Evolutionary conservation across 2,329 filamentous ascomycete genomes (phyloP), one percentile per base, ranked within the genome.

Genomic region (Colletotrichum graminicola): DNA sequence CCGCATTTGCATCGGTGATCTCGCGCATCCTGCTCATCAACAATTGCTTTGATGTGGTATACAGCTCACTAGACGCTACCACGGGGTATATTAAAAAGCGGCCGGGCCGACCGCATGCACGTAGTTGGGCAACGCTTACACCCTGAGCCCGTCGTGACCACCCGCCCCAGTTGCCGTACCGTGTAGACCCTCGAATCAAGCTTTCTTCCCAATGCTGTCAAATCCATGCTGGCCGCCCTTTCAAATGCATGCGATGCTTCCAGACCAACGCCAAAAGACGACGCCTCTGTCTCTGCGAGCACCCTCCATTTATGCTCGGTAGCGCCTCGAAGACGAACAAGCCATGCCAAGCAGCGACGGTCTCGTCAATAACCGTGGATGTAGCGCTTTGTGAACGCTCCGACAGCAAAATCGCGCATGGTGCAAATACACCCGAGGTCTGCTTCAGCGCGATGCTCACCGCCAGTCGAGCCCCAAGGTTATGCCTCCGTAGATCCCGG

Each of bases 201-300:
- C 39, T 64, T 43, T 39, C n/a, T 41, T 32, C 61, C 49, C 21
- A 62, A 71, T 66, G 70, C 67, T 72, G 18, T 71, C 49, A 71
- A 72, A 61, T n/a, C 34, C 49, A 72, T 71, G 70, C 66, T 61
- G 55, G 49, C 55, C 55, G 7, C 61, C 61, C 70, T 71, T 68
- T 60, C 67, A 72, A 70, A 72, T 71, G 70, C 70, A 65, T 65
- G 23, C 32, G 54, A 72, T 72, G 70, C 70, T 72, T 70, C 52
- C 69, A 54, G 69, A 64, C 69, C 70, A 72, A 72, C 70, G 67
- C 70, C 70, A 47, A 66, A 71, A 34, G 59, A 71, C 32, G 29
- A 52, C 49, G 23, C 56, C 51, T 57, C 43, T 66, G 36, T 72
- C 55, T 47, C 14, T 29, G 8, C n/a, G 26, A 47, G 54, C 49